A percentile compares a stretch with the other conserved stretches of the same genome.
These are phyloP conservation scores for Colletotrichum abscissum DNA, from an alignment of 2,329 filamentous ascomycete species.

Conservation along the genomic window DNA sequence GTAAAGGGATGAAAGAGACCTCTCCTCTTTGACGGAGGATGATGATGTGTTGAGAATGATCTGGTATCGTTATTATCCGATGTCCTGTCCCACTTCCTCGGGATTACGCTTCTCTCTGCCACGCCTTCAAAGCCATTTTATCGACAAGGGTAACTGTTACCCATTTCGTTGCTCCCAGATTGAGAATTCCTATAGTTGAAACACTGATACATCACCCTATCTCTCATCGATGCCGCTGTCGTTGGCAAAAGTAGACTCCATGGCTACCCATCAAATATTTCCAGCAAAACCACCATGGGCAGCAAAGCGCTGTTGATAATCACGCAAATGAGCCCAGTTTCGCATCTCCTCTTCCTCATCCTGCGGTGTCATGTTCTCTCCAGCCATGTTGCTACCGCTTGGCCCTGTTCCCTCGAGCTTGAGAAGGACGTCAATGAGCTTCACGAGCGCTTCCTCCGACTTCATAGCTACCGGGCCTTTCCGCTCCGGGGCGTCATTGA, in stretches of 20 bases:
- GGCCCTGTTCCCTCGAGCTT: slow-evolving; percentile 75
- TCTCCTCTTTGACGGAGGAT: background rate
- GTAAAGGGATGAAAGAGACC: background rate
- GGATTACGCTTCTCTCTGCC: background rate
- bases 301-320: slow-evolving; percentile 80
- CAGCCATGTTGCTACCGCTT: slow-evolving; percentile 35
- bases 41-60: background rate
- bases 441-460: slow-evolving; percentile 77
- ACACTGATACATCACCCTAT: background rate
- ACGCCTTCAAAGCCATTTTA: background rate
- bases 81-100: too few species aligned
- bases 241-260: background rate
- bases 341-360: slow-evolving; percentile 82
- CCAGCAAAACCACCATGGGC: slow-evolving; percentile 68
- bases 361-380: slow-evolving; percentile 58
- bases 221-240: background rate
- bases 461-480: slow-evolving; percentile 63
- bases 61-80: background rate
- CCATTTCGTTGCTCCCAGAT: background rate
- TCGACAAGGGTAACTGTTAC: background rate
- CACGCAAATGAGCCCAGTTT: slow-evolving; percentile 82
- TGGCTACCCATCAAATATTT: background rate
- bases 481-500: slow-evolving; percentile 67
- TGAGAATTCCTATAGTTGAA: background rate
- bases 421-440: slow-evolving; percentile 80